Evolutionary conservation across 2,329 filamentous ascomycete genomes (phyloP).

Genomic region (Cladosporium sp.): DNA sequence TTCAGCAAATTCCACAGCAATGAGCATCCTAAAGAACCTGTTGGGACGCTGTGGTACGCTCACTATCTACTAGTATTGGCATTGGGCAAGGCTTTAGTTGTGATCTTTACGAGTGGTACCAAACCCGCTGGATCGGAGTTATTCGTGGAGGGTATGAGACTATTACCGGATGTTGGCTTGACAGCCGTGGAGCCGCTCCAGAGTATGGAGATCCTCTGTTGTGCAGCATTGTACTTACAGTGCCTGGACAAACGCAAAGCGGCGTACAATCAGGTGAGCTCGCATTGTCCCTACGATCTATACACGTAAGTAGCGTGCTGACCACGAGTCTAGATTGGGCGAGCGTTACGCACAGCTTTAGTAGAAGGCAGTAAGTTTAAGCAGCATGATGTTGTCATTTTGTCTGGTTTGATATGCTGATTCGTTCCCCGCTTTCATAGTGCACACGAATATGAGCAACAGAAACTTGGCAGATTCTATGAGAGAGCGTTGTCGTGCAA

Average conservation of each 20-base stretch:
- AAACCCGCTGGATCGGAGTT: slow-evolving; percentile 46
- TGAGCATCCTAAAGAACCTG: slow-evolving; percentile 24
- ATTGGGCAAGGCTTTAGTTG: slow-evolving; percentile 53
- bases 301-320: not conserved
- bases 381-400: not conserved
- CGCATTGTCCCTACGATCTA: not conserved
- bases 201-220: slow-evolving; percentile 49
- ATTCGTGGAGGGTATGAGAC: slow-evolving; percentile 43
- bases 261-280: slow-evolving; percentile 43
- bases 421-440: not conserved
- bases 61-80: slow-evolving; percentile 53
- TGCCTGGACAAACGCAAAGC: slow-evolving; percentile 46
- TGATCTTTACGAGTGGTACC: slow-evolving; percentile 29
- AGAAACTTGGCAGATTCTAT: slow-evolving; percentile 37
- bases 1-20: slow-evolving; percentile 40
- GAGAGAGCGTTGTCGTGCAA: slow-evolving; percentile 45
- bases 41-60: slow-evolving; percentile 44
- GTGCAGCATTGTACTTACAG: slow-evolving; percentile 51
- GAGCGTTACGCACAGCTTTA: slow-evolving; percentile 49
- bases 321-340: slow-evolving; percentile 39
- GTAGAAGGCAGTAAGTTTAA: slow-evolving; percentile 37
- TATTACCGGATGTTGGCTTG: slow-evolving; percentile 41
- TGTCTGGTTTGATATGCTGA: not conserved
- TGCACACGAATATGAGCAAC: slow-evolving; percentile 51
- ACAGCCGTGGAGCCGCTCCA: slow-evolving; percentile 42